Base-by-base conservation (phyloP, 2,329 filamentous ascomycete genomes). In the Colletotrichum sp. region DNA sequence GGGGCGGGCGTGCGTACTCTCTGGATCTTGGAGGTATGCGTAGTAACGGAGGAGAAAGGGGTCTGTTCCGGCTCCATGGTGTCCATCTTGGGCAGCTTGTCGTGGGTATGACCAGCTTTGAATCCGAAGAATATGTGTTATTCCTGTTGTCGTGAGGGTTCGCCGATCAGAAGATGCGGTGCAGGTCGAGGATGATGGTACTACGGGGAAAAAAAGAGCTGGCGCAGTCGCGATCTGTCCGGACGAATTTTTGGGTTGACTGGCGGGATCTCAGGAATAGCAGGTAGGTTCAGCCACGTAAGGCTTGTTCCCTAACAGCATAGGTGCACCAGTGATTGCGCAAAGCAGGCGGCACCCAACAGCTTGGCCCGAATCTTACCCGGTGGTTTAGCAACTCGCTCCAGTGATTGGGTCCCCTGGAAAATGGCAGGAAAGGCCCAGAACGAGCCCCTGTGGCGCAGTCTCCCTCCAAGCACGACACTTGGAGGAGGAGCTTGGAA, bases 1-100 rank as follows among this genome's bases (percentile, higher is more conserved):
- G 59, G 28, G 22, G 72, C 72, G 57, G 74, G 63, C 92, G 57
- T 71, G 59, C 92, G 81, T 87, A 96, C 95, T 86, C 93, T 91
- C 86, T 93, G 90, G 80, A 95, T 87, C 83, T 90, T 93, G 69
- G 93, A 94, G 24, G 96, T 98, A 81, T 98, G 96, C 83, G 94
- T 93, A 81, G 93, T 94, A 83, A 98, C 95, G 79, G 95, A 94
- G 83, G 94, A 95, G 88, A 98, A 98, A 87, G 96, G 95, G 86
- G 95, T 98, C 88, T 95, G 92, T 66, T 98, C 95, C 78, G 95
- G 93, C 88, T 98, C 95, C 77, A 93, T 91, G 81, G 93, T 93
- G 88, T 98, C 95, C 96, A 98, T 98, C 70, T 80, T 84, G 80
- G 68, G 75, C 68, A 68, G 59, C n/a, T 36, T 39, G 26, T 52